A percentile compares a stretch with the other conserved stretches of the same genome.
Conservation (phyloP, 331 rosid genomes). For the Cucumis variabilis region DNA sequence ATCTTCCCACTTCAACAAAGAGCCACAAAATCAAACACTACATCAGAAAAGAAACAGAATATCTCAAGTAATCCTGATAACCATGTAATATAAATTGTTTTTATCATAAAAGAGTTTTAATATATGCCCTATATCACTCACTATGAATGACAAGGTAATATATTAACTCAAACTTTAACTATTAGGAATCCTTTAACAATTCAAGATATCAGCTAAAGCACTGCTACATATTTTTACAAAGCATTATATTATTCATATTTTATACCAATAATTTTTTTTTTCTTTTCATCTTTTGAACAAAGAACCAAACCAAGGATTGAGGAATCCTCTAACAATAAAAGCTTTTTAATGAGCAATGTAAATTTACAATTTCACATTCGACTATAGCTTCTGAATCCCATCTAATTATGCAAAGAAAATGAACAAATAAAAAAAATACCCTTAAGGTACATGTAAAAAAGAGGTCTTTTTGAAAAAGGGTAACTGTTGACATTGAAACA, state of each 20-base stretch:
- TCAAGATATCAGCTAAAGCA: no score
- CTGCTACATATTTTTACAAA: no score
- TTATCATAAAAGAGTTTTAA: not conserved
- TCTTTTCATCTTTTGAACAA: no score
- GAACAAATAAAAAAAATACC: not conserved
- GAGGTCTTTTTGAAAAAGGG: not conserved
- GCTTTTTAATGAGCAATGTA: conserved; percentile 33
- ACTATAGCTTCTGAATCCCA: not conserved
- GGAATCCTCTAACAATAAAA: not conserved
- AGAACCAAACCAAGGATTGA: no score
- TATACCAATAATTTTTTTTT: no score
- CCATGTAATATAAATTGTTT: not conserved
- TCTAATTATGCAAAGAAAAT: not conserved
- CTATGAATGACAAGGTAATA: not conserved
- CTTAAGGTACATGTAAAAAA: not conserved
- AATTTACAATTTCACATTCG: not conserved
- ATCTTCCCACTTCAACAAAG: no score
- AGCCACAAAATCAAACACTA: no score
- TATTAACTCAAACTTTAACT: not conserved
- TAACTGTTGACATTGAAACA: not conserved
- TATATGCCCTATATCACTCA: not conserved
- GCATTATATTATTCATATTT: no score
- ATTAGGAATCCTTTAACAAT: not conserved
- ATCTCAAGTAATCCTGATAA: no score
- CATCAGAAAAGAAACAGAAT: no score